Conservation (phyloP, 306 rosid species). For the Acacia confusa region DNA sequence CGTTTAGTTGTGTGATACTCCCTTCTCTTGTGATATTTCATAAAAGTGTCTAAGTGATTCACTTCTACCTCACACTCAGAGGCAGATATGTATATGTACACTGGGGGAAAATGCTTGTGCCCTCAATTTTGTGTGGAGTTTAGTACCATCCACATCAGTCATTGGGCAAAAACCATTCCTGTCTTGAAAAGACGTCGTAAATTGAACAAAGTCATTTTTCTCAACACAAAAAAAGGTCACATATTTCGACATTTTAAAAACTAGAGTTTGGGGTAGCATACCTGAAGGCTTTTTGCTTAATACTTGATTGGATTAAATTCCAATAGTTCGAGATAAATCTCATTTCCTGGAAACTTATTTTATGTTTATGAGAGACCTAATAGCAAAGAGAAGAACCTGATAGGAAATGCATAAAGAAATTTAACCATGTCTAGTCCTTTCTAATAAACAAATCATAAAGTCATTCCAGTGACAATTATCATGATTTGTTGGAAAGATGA, state of each 20-base stretch:
- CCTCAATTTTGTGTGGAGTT: background rate
- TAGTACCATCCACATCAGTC: background rate
- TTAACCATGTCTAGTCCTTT: background rate
- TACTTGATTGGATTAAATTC: background rate
- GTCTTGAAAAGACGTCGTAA: background rate
- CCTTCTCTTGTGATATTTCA: background rate
- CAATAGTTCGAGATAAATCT: background rate
- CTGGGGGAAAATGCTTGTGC: background rate
- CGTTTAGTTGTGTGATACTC: constrained; percentile 20
- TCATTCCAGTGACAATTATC: background rate
- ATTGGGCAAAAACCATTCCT: background rate
- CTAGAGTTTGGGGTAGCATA: background rate
- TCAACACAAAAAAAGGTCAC: background rate
- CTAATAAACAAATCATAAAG: background rate
- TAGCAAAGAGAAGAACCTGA: background rate
- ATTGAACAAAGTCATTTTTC: background rate
- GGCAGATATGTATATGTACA: background rate
- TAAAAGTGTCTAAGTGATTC: background rate
- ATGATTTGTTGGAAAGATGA: background rate
- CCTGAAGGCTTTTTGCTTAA: background rate
- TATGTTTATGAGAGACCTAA: background rate
- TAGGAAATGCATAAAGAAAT: background rate
- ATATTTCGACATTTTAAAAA: background rate
- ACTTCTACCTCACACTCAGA: background rate
- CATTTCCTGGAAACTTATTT: background rate